Evolutionary conservation across 2,329 filamentous ascomycete genomes (phyloP).

Genomic region (Ophiocordyceps polyrhachis-furcata): DNA sequence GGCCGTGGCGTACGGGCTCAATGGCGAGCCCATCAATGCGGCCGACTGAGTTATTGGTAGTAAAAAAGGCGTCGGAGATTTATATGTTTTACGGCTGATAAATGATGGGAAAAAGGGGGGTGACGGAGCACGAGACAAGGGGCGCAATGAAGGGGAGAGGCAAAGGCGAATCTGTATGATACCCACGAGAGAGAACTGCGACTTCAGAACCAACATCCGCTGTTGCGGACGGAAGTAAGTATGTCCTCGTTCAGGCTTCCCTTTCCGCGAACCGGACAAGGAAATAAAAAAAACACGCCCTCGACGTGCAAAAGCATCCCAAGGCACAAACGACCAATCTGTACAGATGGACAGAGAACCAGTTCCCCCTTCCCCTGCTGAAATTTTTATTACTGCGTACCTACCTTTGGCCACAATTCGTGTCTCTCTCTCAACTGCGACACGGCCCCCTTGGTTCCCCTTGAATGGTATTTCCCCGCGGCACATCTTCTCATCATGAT

Average conservation of each 20-base stretch:
- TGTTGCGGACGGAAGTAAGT: too few species aligned
- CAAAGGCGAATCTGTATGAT: not conserved
- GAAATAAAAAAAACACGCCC: not conserved
- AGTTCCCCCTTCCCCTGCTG: not conserved
- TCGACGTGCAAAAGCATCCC: not conserved
- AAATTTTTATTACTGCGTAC: not conserved
- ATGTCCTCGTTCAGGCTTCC: not conserved
- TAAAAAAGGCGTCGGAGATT: too few species aligned
- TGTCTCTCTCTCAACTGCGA: not conserved
- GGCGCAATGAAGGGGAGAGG: not conserved
- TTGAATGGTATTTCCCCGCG: not conserved
- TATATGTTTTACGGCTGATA: not conserved
- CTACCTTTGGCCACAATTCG: not conserved
- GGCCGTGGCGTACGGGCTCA: slow-evolving; percentile 16
- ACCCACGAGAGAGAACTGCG: not conserved
- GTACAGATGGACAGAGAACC: not conserved
- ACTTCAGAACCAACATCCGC: too few species aligned
- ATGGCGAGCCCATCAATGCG: slow-evolving; percentile 16
- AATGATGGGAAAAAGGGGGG: not conserved
- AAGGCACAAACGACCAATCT: not conserved
- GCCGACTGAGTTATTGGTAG: slow-evolving; percentile 1
- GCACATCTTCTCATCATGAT: slow-evolving; percentile 7
- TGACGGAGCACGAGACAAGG: not conserved
- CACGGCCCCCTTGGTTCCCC: not conserved
- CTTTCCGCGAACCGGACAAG: not conserved